Conservation (phyloP, 2,329 filamentous ascomycete genomes). For the Apiospora kogelbergensis region DNA sequence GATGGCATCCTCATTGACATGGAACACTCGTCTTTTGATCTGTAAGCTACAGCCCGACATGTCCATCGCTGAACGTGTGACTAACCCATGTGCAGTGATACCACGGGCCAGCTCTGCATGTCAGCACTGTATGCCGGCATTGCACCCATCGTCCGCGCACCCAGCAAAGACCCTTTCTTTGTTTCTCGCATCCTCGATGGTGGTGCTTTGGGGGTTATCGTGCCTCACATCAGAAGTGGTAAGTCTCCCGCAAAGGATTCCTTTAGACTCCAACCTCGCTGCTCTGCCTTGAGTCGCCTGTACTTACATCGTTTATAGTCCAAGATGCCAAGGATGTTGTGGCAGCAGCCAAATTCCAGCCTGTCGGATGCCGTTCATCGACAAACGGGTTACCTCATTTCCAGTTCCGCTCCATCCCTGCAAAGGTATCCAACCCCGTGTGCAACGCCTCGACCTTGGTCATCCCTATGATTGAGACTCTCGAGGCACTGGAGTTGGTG, state of each 20-base stretch:
- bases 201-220: slow-evolving; percentile 29
- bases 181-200: slow-evolving; percentile 32
- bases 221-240: slow-evolving; percentile 26
- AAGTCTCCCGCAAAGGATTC: neutral
- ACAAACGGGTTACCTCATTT: slow-evolving; percentile 25
- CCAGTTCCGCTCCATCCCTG: slow-evolving; percentile 13
- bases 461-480: slow-evolving; percentile 39
- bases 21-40: slow-evolving; percentile 32
- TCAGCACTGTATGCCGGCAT: slow-evolving; percentile 26
- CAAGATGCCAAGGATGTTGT: slow-evolving; percentile 24
- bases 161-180: slow-evolving; percentile 30
- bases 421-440: slow-evolving; percentile 18
- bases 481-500: slow-evolving; percentile 30
- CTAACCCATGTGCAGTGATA: slow-evolving; percentile 5
- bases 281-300: neutral
- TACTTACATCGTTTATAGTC: slow-evolving; percentile 1
- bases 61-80: neutral
- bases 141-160: slow-evolving; percentile 32
- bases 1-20: slow-evolving; percentile 37
- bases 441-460: slow-evolving; percentile 35
- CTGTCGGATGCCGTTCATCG: slow-evolving; percentile 24
- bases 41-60: slow-evolving; percentile 10
- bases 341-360: slow-evolving; percentile 23
- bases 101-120: slow-evolving; percentile 27
- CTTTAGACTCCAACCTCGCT: neutral